Base-by-base conservation (phyloP, 306 rosid species). In the Lathyrus tuberosus region DNA sequence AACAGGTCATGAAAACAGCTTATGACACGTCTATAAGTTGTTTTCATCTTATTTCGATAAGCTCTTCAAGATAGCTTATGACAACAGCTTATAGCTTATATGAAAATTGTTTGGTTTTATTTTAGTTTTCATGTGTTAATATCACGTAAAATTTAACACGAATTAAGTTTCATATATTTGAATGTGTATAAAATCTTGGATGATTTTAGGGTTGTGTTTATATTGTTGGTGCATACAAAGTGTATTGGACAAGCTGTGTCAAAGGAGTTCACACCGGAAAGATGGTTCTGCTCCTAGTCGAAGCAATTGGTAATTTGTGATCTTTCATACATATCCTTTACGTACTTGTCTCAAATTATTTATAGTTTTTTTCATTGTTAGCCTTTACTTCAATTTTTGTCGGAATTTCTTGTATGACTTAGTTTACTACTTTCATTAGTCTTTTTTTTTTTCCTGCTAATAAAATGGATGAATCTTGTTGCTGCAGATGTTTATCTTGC, bases 401-500 rank as follows among this genome's bases (percentile, higher is more conserved):
- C 8, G 3, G 3, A n/a, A 13, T 46, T 46, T 46, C 18, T 46
- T 16, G n/a, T 46, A 6, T 1, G 46, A 33, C 38, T 1, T 43
- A 13, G 48, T 43, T 43, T 43, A 43, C 48, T 43, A 13, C 48
- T 47, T 47, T 15, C 20, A 47, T 47, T 47, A 15, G 20, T 15
- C 22, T 47, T 12, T 42, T 41, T 0, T n/a, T 42, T 42, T 42
- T 3, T 12, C 8, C 13, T 42, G 47, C 15, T 10, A 42, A 51
- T 59, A 40, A 61, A 69, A 38, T 62, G 59, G 7, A 79, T 71
- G 69, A 71, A 62, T 38, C 56, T 74, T 47, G 65, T 51, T 72
- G 60, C 10, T 78, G 90, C 97, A 94, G 98, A 94, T 87, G 95
- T 90, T 77, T 94, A 94, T 85, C 97, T 94, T 73, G 98, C 98